These are phyloP conservation scores for Xenoacremonium recifei DNA, from an alignment of 2,329 filamentous ascomycete genomes.

Conservation along the genomic window DNA sequence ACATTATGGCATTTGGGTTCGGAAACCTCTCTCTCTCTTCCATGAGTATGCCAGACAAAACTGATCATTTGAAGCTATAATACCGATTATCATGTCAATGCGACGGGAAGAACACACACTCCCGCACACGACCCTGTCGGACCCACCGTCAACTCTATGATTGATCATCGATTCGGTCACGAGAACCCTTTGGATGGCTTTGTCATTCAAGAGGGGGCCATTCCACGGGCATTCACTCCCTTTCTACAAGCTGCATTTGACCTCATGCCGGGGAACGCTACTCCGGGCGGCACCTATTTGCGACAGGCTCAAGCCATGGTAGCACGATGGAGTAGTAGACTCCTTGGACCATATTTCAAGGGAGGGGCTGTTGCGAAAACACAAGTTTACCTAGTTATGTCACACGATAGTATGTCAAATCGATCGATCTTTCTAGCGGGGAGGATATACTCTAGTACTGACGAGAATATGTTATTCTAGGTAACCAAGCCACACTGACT, in stretches of 20 bases:
- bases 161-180: conserved; percentile 56
- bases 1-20: conserved; percentile 62
- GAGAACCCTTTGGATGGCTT: conserved; percentile 59
- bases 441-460: rapidly evolving
- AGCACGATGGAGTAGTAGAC: too few relatives aligned
- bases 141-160: conserved; percentile 61
- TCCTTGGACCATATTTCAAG: conserved; percentile 57
- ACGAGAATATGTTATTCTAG: too few relatives aligned
- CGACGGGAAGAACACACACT: conserved; percentile 51
- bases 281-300: too few relatives aligned
- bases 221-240: conserved; percentile 55
- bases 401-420: conserved; percentile 60
- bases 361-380: conserved; percentile 58
- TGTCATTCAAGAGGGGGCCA: conserved; percentile 62
- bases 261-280: too few relatives aligned
- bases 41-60: too few relatives aligned
- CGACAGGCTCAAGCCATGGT: too few relatives aligned
- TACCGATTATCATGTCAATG: conserved; percentile 54
- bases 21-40: conserved; percentile 6
- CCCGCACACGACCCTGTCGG: conserved; percentile 53
- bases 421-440: background rate
- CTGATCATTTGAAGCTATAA: too few relatives aligned
- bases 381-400: conserved; percentile 65
- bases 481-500: conserved; percentile 58
- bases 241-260: too few relatives aligned